Evolutionary conservation across 306 rosid genomes (phyloP), one percentile per base, ranked within the genome.

Genomic region (Trifolium pratense): DNA sequence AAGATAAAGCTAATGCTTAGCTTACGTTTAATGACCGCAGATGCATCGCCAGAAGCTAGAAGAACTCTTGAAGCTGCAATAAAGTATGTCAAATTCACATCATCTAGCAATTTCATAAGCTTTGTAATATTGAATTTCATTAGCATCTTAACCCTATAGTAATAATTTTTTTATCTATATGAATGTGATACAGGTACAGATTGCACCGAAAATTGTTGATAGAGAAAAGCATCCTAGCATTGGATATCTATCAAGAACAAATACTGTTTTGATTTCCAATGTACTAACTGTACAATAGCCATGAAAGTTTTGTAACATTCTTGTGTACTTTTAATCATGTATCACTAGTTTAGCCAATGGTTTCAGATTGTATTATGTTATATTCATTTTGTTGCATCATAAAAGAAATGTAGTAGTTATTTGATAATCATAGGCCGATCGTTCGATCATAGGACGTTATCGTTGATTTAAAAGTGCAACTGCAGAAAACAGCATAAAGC

Each of bases 201-300:
- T 85, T 91, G 88, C 96, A 91, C 73, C 66, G 92, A 75, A 93
- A 91, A 75, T 80, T 89, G 81, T 86, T 86, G 42, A 70, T 91
- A 16, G 91, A 87, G 76, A 93, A 93, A 81, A 82, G 88, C 40
- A 81, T 88, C 58, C 86, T 82, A 56, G 87, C 98, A 66, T 76
- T 91, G 84, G 96, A 87, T 71, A 62, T 88, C 39, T 93, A 93
- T 87, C 97, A 84, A 80, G 97, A 88, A 70, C 73, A 82, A 74
- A 79, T 91, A 74, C 75, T 93, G 40, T 88, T 93, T 81, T 86
- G 80, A 83, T 73, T 60, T 68, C 43, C 25, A 53, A 52, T 72
- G 7, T 68, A 13, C 70, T 83, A 49, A 48, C 43, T 34, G 46
- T 48, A 32, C 12, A 63, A 31, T 68, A 76, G 76, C 49, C 52